Base-by-base conservation (phyloP, 225 moss, liverwort and hornwort species). In the Polytrichum commune region DNA sequence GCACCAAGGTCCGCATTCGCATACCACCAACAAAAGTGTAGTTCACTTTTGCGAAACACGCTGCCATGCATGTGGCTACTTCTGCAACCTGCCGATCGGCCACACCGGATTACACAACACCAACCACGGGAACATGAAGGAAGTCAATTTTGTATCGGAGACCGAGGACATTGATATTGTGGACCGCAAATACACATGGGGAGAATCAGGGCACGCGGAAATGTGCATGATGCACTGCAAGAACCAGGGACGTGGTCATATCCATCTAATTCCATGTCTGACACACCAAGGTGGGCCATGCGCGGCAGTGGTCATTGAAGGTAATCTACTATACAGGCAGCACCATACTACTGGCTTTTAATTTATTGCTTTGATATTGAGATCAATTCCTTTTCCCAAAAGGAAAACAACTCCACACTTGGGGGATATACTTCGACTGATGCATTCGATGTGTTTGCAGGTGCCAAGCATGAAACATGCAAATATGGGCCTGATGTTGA, bases 221-320 rank as follows among this genome's bases (percentile, higher is more conserved):
- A 82, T 85, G 82, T 85, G 85, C 63, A 82, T 72, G 61, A 79
- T 85, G 85, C 76, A 82, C 19, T 82, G 85, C 54, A 85, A 82
- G 67, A 78, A 70, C 27, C 71, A 65, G 62, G 82, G 85, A 1
- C 78, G 85, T 10, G 85, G 82, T 6, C 85, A 86, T 7, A 69
- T 77, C 7, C 85, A 86, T 60, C 76, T 86, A 27, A 67, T 77
- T 5, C 70, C 67, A 2, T 82, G 85, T 69, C 46, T n/a, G 16
- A 13, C 66, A 32, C 46, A 66, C 1, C 6, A 25, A n/a, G 32
- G 29, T 29, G 75, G 57, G 4, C 29, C 32, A 19, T 82, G 81
- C 54, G 65, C 57, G 5, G 65, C 64, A 29, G 57, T 65, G 65
- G 23, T 57, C 22, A 55, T 73, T 55, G 73, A 73, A 56, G 73